A percentile compares a stretch with the other conserved stretches of the same genome.
phyloP scores from a whole-genome alignment of 1,284 basidiomycete species.

The Apiotrichum veenhuisii region DNA sequence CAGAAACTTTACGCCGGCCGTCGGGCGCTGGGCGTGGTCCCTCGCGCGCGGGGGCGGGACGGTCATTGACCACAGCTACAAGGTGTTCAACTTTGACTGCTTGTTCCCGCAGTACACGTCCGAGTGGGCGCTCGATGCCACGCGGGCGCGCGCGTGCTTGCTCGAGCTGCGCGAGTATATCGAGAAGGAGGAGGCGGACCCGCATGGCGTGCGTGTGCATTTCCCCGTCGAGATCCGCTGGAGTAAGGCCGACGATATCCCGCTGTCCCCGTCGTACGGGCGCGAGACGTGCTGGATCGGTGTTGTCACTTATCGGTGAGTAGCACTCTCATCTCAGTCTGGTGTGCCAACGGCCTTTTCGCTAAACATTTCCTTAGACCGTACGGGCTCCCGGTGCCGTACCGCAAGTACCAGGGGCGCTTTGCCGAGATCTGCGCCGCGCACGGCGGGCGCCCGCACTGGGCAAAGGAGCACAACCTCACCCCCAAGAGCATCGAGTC shows the following conservation, averaged over 20 bases:
- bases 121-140: conserved; percentile 76
- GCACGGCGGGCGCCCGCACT: conserved; percentile 85
- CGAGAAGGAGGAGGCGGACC: conserved; percentile 62
- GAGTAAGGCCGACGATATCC: conserved; percentile 83
- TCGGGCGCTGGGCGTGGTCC: conserved; percentile 49
- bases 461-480: conserved; percentile 89
- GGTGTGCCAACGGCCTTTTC: not conserved
- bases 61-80: conserved; percentile 66
- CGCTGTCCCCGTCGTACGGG: conserved; percentile 82
- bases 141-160: conserved; percentile 60
- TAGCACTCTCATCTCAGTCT: not conserved
- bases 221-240: conserved; percentile 94
- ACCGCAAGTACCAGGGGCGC: conserved; percentile 70
- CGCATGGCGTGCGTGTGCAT: conserved; percentile 75
- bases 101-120: conserved; percentile 81
- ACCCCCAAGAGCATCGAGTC: conserved; percentile 62
- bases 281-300: conserved; percentile 88
- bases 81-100: conserved; percentile 75
- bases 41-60: conserved; percentile 35
- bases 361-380: conserved; percentile 51
- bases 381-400: conserved; percentile 83
- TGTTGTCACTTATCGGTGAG: conserved; percentile 78
- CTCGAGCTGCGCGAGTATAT: conserved; percentile 73
- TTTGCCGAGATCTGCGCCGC: conserved; percentile 73
- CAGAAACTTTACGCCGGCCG: conserved; percentile 42